Base-by-base conservation (phyloP, 1,139 yeast genomes). In the Saccharomycopsis crataegensis region DNA sequence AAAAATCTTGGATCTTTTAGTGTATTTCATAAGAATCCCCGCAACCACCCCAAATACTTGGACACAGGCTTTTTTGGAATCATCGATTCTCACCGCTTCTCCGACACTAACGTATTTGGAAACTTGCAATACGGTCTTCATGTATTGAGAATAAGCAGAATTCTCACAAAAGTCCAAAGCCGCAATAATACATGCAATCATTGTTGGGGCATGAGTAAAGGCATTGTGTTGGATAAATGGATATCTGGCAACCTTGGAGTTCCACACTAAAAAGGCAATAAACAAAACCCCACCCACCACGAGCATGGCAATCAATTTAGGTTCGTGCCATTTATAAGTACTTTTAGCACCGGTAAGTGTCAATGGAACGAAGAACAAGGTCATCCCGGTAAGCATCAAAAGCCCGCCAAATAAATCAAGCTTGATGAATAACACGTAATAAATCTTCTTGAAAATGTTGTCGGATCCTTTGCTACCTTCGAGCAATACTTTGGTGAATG, bases 291-390 rank as follows among this genome's bases (percentile, higher is more conserved):
- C 72, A 1, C 93, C 91, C 58, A 85, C 65, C 28, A 82, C 83
- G 52, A 83, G 69, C 0, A 89, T 87, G n/a, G 76, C 90, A 62
- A 83, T 78, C 58, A 80, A 75, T 49, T 79, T 70, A 42, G 83
- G 84, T 58, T 67, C 67, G 58, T 68, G 67, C 90, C 87, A 84
- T 58, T 72, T 70, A 8, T 69, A 60, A 1, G 64, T 52, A 16
- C 67, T 65, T 55, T 86, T 87, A 16, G 49, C 59, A 49, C 87
- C 89, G 37, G 89, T 89, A 46, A 67, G 74, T 63, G 87, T 82
- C 49, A 73, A 65, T 36, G 77, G 75, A 6, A 68, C 69, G 45
- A 74, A 65, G 54, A 82, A 69, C 59, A 81, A 74, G 14, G 84
- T 85, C 36, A 82, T 70, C 2, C 75, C 71, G 44, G 77, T 74